A percentile compares a stretch with the other conserved stretches of the same genome.
These are phyloP conservation scores for Diaporthe sp. DNA, from an alignment of 2,329 filamentous ascomycete species.

Conservation along the genomic window DNA sequence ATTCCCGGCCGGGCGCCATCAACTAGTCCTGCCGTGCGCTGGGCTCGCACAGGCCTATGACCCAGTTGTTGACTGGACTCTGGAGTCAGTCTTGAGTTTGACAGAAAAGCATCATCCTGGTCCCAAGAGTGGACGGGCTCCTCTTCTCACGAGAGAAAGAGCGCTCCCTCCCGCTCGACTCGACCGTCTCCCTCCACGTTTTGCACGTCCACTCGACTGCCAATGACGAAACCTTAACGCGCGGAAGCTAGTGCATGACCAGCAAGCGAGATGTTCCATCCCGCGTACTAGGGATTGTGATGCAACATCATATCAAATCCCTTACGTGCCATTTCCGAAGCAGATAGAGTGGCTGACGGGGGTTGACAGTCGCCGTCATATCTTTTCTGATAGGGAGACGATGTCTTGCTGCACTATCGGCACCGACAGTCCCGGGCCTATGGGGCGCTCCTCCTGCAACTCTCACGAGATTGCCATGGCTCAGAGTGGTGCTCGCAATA, in stretches of 20 bases:
- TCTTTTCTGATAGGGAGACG: constrained; percentile 4
- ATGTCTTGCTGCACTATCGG: not conserved
- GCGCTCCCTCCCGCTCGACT: not conserved
- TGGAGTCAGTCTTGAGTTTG: constrained; percentile 26
- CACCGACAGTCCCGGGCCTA: not conserved
- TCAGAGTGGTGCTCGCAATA: not conserved
- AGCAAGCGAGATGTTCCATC: constrained; percentile 28
- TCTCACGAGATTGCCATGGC: not conserved
- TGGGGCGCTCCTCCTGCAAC: constrained; percentile 5
- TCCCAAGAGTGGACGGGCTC: constrained; percentile 7
- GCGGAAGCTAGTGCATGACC: constrained; percentile 29
- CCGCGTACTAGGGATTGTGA: constrained; percentile 26
- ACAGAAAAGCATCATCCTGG: constrained; percentile 13
- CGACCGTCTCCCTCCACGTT: constrained; percentile 10
- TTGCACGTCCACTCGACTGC: constrained; percentile 22
- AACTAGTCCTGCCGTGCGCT: constrained; percentile 9
- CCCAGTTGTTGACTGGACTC: constrained; percentile 13
- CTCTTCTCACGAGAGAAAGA: not conserved
- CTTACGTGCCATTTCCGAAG: constrained; percentile 16
- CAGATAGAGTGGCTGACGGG: constrained; percentile 12
- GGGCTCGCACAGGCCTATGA: constrained; percentile 26
- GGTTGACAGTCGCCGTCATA: not conserved
- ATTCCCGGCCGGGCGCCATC: constrained; percentile 29
- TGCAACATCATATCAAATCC: constrained; percentile 30
- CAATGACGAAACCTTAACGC: constrained; percentile 31